Evolutionary conservation across 2,329 filamentous ascomycete species (phyloP).

Genomic region (Celoporthe dispersa): DNA sequence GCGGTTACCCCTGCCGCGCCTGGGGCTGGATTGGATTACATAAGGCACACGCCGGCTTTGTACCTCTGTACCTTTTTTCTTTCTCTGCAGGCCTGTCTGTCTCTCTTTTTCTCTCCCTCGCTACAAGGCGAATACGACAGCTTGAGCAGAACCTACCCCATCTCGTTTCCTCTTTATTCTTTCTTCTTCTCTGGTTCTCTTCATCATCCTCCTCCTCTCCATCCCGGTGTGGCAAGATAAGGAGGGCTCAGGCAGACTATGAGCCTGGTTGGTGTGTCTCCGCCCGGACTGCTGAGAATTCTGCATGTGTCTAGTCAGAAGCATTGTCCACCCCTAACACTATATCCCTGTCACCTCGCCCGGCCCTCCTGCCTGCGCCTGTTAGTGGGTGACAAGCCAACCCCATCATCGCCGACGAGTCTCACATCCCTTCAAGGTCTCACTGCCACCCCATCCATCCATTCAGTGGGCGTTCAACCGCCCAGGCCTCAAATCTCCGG

Average conservation of each 20-base stretch:
- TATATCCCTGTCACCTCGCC: conserved; percentile 12
- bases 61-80: conserved; percentile 1
- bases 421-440: background rate
- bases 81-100: background rate
- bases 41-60: conserved; percentile 6
- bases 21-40: conserved; percentile 13
- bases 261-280: conserved; percentile 5
- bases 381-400: conserved; percentile 11
- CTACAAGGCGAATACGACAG: background rate
- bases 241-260: background rate
- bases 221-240: background rate
- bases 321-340: conserved; percentile 10
- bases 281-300: conserved; percentile 12
- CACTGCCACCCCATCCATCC: background rate
- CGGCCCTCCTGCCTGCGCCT: background rate
- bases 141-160: too few species aligned
- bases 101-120: background rate
- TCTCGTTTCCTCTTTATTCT: background rate
- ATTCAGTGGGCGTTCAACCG: background rate
- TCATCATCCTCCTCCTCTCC: background rate
- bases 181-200: background rate
- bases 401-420: background rate
- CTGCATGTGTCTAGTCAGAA: conserved; percentile 16
- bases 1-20: conserved; percentile 15
- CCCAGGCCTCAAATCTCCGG: background rate